These are phyloP conservation scores for Protomyces lactucae-debilis DNA, from an alignment of 1,139 yeast species.

Conservation along the genomic window DNA sequence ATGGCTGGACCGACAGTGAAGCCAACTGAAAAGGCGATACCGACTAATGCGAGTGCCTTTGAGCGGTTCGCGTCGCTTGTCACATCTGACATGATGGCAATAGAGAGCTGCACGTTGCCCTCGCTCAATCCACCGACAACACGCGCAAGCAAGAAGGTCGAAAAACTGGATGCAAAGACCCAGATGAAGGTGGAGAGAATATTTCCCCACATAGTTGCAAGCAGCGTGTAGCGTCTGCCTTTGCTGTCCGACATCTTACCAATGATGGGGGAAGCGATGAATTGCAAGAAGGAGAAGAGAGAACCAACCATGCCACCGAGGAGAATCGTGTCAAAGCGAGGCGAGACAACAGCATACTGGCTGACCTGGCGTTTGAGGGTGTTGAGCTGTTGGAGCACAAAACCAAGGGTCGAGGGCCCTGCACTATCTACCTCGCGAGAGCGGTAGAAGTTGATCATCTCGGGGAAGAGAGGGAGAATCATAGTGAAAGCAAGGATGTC, in stretches of 20 bases:
- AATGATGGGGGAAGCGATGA: slow-evolving; percentile 26
- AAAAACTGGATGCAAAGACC: slow-evolving; percentile 27
- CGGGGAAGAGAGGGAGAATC: slow-evolving; percentile 26
- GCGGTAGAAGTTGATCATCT: slow-evolving; percentile 24
- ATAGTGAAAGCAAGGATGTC: slow-evolving; percentile 26
- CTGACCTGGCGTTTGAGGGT: slow-evolving; percentile 14
- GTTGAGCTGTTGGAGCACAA: slow-evolving; percentile 16
- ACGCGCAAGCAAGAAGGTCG: slow-evolving; percentile 14
- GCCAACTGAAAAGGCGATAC: slow-evolving; percentile 25
- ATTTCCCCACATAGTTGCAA: slow-evolving; percentile 26
- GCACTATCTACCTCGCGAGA: slow-evolving; percentile 11
- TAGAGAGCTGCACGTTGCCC: slow-evolving; percentile 26
- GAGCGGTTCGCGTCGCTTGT: slow-evolving; percentile 26
- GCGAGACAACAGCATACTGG: slow-evolving; percentile 17
- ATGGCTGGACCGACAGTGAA: slow-evolving; percentile 27
- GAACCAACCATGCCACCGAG: slow-evolving; percentile 27
- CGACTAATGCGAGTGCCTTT: slow-evolving; percentile 25
- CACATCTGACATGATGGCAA: slow-evolving; percentile 27
- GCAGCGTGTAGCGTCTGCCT: slow-evolving; percentile 18
- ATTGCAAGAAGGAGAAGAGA: slow-evolving; percentile 24
- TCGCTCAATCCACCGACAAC: slow-evolving; percentile 27
- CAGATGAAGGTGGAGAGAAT: slow-evolving; percentile 25
- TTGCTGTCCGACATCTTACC: slow-evolving; percentile 15
- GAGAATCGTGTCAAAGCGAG: slow-evolving; percentile 21
- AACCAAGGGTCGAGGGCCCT: slow-evolving; percentile 15